Conservation (phyloP, 2,329 filamentous ascomycete species). For the Apiospora koreana region DNA sequence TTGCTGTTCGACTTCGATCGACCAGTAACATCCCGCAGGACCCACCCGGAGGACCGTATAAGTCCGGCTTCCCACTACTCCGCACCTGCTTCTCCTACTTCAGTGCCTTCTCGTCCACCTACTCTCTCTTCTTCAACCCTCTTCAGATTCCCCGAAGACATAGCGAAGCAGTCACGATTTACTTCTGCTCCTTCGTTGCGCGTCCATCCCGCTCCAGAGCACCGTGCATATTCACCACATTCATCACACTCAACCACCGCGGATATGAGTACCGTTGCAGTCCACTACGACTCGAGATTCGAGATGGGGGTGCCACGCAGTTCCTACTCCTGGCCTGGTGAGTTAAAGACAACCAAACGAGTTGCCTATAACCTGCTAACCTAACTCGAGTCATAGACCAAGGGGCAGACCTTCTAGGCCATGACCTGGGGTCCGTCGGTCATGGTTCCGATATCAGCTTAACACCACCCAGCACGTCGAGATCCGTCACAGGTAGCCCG, state of each 20-base stretch:
- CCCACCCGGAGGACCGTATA: constrained; percentile 28
- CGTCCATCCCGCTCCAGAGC: constrained; percentile 35
- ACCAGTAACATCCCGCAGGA: constrained; percentile 23
- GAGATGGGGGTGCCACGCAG: constrained; percentile 51
- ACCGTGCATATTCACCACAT: constrained; percentile 23
- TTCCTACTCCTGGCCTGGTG: constrained; percentile 53
- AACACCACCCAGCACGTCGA: constrained; percentile 49
- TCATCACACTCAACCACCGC: constrained; percentile 22
- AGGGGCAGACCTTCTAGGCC: constrained; percentile 40
- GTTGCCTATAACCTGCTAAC: not conserved
- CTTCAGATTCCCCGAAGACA: constrained; percentile 21
- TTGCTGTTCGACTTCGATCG: constrained; percentile 22
- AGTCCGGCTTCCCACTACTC: constrained; percentile 21
- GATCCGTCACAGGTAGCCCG: constrained; percentile 60
- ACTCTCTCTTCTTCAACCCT: not conserved
- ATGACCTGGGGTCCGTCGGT: constrained; percentile 49
- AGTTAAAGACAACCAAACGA: constrained; percentile 22
- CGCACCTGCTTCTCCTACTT: not conserved
- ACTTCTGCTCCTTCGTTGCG: constrained; percentile 31
- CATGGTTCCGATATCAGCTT: constrained; percentile 51
- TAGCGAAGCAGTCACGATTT: constrained; percentile 19
- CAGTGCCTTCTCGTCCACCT: not conserved
- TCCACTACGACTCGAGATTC: constrained; percentile 52
- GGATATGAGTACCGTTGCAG: constrained; percentile 49
- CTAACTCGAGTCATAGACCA: constrained; percentile 34